Evolutionary conservation across 2,329 filamentous ascomycete genomes (phyloP).

Genomic region (Nothomitra cinnamomea): DNA sequence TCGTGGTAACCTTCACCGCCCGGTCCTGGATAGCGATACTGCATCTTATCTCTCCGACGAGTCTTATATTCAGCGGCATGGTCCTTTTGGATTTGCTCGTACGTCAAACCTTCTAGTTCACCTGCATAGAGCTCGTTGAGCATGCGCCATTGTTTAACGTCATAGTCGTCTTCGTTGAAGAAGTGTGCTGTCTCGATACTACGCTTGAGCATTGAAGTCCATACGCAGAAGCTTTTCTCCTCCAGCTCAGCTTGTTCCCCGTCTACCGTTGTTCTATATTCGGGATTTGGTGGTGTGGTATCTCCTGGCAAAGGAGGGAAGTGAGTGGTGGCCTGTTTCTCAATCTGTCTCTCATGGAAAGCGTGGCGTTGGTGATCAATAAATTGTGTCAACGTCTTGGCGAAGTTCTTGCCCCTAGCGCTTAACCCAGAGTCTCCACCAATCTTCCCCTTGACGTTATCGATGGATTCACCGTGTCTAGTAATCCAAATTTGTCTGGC

Average conservation of each 20-base stretch:
- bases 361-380: slow-evolving; percentile 62
- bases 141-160: slow-evolving; percentile 96
- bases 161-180: slow-evolving; percentile 91
- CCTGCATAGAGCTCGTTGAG: slow-evolving; percentile 92
- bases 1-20: slow-evolving; percentile 94
- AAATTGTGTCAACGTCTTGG: slow-evolving; percentile 62
- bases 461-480: slow-evolving; percentile 75
- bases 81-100: slow-evolving; percentile 68
- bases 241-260: slow-evolving; percentile 35
- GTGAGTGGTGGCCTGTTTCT: slow-evolving; percentile 56
- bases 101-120: slow-evolving; percentile 86
- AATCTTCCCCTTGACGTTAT: slow-evolving; percentile 77
- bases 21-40: slow-evolving; percentile 90
- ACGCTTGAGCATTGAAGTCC: slow-evolving; percentile 92
- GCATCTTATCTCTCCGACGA: slow-evolving; percentile 72
- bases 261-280: slow-evolving; percentile 39
- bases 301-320: slow-evolving; percentile 88
- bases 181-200: slow-evolving; percentile 75
- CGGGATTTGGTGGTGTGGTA: slow-evolving; percentile 86
- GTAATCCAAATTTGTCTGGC: slow-evolving; percentile 98
- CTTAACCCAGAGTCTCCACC: slow-evolving; percentile 81
- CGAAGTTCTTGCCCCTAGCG: slow-evolving; percentile 63
- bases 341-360: slow-evolving; percentile 71
- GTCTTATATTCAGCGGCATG: slow-evolving; percentile 68
- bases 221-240: slow-evolving; percentile 89